Evolutionary conservation across 202 grass and related monocot genomes (phyloP).

Genomic region (Hordeum pubiflorum): DNA sequence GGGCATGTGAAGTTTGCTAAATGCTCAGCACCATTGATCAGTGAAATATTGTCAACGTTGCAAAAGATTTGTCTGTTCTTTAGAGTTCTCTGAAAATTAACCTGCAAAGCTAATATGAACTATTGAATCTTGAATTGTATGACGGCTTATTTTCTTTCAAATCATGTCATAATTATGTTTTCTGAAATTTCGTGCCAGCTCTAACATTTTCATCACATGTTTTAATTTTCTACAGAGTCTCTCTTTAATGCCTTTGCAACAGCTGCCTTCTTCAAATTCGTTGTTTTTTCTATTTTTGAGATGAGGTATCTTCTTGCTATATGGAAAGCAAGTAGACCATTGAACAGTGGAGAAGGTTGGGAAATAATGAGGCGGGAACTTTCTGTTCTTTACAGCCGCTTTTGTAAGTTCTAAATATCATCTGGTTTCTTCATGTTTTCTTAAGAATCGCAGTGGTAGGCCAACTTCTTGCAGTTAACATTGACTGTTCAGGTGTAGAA

Average conservation of each 20-base stretch:
- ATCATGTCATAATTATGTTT: background rate
- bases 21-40: background rate
- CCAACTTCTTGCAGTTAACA: background rate
- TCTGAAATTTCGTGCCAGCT: background rate
- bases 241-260: slow-evolving; percentile 98
- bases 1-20: background rate
- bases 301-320: slow-evolving; percentile 97
- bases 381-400: slow-evolving; percentile 96
- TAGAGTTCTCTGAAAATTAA: background rate
- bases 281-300: slow-evolving; percentile 98
- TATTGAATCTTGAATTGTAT: background rate
- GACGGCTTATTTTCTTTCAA: background rate
- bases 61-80: background rate
- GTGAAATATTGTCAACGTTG: background rate
- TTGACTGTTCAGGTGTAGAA: background rate
- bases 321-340: slow-evolving; percentile 94
- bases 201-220: slow-evolving; percentile 3
- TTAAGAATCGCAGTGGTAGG: background rate
- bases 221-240: slow-evolving; percentile 61
- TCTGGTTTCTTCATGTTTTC: slow-evolving; percentile 1
- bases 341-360: slow-evolving; percentile 91
- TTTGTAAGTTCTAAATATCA: slow-evolving; percentile 76
- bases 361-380: slow-evolving; percentile 91
- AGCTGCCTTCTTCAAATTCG: slow-evolving; percentile 99
- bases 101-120: background rate